Conservation (phyloP, 768 basidiomycete genomes). For the Pleurotus cornucopiae region DNA sequence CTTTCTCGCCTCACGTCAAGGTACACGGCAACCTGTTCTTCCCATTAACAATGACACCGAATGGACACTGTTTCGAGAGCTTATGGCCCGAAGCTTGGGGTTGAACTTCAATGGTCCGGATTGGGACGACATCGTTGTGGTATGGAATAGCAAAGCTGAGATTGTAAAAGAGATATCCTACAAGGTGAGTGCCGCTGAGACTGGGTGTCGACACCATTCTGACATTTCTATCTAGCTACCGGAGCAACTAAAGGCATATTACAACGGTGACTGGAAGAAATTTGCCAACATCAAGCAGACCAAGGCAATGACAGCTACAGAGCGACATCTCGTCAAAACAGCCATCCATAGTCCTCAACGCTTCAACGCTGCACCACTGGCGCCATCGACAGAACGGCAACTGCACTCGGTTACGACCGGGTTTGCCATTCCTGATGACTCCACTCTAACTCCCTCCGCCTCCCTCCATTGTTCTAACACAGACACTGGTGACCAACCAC, state of each 20-base stretch:
- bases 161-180: neutral
- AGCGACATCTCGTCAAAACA: neutral
- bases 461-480: too few species aligned
- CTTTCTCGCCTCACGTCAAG: conserved; percentile 5
- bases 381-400: neutral
- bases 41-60: conserved; percentile 4
- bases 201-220: neutral
- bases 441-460: neutral
- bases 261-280: conserved; percentile 1
- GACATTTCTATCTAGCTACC: neutral
- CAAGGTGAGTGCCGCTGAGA: neutral
- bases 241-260: neutral
- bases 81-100: neutral
- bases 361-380: neutral
- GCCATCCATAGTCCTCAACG: neutral
- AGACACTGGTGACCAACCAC: too few species aligned
- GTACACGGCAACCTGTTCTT: conserved; percentile 8
- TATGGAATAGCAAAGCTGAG: neutral
- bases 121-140: neutral
- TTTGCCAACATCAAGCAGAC: neutral
- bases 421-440: neutral
- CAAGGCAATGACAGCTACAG: neutral
- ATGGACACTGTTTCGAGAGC: neutral
- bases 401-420: neutral
- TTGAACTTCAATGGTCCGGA: neutral